These are phyloP conservation scores for Rhodotorula paludigena DNA, from an alignment of 768 basidiomycete genomes.

Conservation along the genomic window DNA sequence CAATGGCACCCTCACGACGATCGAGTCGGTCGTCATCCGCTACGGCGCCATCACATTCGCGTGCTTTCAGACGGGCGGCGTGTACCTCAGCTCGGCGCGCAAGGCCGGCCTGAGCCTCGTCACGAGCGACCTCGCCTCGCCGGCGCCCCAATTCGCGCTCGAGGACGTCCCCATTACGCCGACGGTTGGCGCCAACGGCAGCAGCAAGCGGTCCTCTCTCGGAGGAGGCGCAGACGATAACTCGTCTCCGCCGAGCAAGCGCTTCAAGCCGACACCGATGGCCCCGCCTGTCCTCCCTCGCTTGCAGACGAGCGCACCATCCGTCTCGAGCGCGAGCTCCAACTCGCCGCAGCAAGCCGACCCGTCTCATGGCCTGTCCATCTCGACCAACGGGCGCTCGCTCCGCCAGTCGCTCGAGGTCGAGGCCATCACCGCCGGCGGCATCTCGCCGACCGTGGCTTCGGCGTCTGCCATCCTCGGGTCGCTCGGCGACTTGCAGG, in stretches of 20 bases:
- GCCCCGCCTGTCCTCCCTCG: neutral
- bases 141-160: constrained; percentile 20
- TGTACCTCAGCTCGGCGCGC: constrained; percentile 25
- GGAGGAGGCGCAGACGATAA: neutral
- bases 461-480: constrained; percentile 42
- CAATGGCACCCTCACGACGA: constrained; percentile 36
- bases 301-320: neutral
- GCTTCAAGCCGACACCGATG: neutral
- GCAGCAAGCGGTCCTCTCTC: neutral
- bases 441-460: constrained; percentile 40
- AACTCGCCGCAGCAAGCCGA: neutral
- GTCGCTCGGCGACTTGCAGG: constrained; percentile 17
- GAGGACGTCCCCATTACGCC: constrained; percentile 28
- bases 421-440: constrained; percentile 19
- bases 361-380: constrained; percentile 8
- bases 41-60: constrained; percentile 41
- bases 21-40: constrained; percentile 42
- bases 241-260: constrained; percentile 1
- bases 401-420: constrained; percentile 18
- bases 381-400: constrained; percentile 10
- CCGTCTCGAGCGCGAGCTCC: neutral
- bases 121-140: neutral
- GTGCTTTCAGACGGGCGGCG: constrained; percentile 41
- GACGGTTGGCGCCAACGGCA: neutral
- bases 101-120: constrained; percentile 10